These are phyloP conservation scores for Paraconiothyrium sp. DNA, from an alignment of 2,329 filamentous ascomycete species.

Conservation along the genomic window DNA sequence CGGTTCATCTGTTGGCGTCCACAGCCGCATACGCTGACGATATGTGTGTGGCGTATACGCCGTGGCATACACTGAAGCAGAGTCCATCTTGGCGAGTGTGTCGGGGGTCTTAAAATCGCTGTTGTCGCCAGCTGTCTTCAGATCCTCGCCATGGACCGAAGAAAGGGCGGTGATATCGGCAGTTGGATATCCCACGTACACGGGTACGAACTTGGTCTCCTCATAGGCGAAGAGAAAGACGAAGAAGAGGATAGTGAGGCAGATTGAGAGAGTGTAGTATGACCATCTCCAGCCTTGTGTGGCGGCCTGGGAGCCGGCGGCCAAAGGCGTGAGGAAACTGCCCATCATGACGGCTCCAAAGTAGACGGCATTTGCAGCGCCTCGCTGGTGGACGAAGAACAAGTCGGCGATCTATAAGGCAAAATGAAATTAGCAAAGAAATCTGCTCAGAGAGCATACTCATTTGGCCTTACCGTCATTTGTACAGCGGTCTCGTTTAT, in stretches of 20 bases:
- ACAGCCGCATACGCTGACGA: background rate
- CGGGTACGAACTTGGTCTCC: background rate
- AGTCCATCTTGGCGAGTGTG: background rate
- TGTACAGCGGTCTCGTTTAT: background rate
- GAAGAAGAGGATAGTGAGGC: background rate
- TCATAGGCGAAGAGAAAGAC: background rate
- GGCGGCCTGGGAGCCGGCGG: background rate
- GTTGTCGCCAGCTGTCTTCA: background rate
- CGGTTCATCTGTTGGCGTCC: background rate
- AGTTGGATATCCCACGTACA: background rate
- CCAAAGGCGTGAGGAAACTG: background rate
- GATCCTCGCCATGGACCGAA: background rate
- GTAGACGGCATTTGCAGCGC: conserved; percentile 1
- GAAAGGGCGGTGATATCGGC: background rate
- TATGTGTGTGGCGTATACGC: background rate
- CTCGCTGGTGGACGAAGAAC: background rate
- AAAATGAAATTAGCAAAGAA: background rate
- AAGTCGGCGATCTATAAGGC: background rate
- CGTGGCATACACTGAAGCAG: background rate
- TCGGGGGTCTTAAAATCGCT: background rate
- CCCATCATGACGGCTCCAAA: conserved; percentile 2
- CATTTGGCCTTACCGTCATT: background rate
- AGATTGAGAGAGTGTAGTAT: background rate
- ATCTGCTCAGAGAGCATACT: background rate
- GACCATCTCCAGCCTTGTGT: background rate